Base-by-base conservation (phyloP, 495 filamentous ascomycete species). In the Choiromyces venosus region DNA sequence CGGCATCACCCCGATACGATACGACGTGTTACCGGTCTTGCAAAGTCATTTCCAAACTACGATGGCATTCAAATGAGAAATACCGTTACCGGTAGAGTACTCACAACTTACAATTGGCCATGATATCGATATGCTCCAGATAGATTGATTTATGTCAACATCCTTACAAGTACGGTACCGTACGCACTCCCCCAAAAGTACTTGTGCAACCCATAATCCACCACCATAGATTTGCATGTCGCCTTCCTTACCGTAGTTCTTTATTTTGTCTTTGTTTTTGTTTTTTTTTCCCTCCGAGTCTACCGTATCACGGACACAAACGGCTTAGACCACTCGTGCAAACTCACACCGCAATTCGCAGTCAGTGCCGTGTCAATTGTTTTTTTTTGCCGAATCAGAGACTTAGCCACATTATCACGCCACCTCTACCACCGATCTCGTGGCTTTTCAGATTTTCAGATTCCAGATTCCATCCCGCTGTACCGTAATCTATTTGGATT, bases 401-500 rank as follows among this genome's bases (percentile, higher is more conserved):
- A 18, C 42, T 46, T 46, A n/a, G 42, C 25, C 52, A 61, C 52
- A 33, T 33, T 33, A n/a, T n/a, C n/a, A 29, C 25, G 25, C 52
- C 52, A 61, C n/a, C n/a, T n/a, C n/a, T n/a, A n/a, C 33, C 25
- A 61, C 25, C 25, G 52, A 33, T 61, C 52, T 61, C 14, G 46
- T 56, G 46, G 46, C 46, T 56, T 14, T 25, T 10, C 9, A 1
- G n/a, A 4, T 14, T 10, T 25, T 25, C n/a, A 56, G 46, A 56
- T 56, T 33, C 29, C 25, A 61, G 52, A 61, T 61, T 61, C 29
- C n/a, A n/a, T 61, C 52, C 52, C 52, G 52, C 25, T 33, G 25
- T 16, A n/a, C n/a, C n/a, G n/a, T n/a, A n/a, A n/a, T n/a, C n/a
- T n/a, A 25, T 61, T 18, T 77, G 71, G 81, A 61, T 61, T 33